Evolutionary conservation across 139 green algal species (phyloP), one percentile per base, ranked within the genome.

Genomic region (Trebouxia sp.): DNA sequence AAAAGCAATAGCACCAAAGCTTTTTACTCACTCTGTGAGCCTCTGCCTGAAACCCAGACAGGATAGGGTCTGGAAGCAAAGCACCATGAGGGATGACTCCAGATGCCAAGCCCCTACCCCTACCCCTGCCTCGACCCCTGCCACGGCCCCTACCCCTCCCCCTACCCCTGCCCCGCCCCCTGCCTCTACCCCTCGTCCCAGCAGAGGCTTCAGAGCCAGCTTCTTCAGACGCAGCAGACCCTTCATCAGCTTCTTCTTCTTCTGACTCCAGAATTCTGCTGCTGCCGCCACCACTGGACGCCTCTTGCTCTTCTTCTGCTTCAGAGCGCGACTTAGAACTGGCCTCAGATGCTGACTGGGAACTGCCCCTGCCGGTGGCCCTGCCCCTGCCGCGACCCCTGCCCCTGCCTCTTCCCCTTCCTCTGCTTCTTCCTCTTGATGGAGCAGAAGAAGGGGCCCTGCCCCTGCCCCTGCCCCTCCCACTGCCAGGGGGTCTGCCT

Each of bases 261-360:
- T 72, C 62, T 30, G 62, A 72, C 28, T 43, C 62, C 7, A n/a
- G 8, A 1, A 43, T 15, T 22, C 62, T 72, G 62, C 62, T 72
- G 32, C 35, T 45, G 32, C 35, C 43, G 14, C 43, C 35, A 30
- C 32, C 35, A 15, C 12, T n/a, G 35, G 62, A 72, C 6, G 35
- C 12, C 35, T 45, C 62, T 41, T 72, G 32, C 11, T 35, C 62
- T 72, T 72, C 62, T 41, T 72, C 62, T 15, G 32, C 62, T 72
- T 72, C 62, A 43, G 62, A 72, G 35, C 62, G 32, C 6, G 62
- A 72, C 62, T 72, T 72, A 35, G 62, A 72, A 45, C 62, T 72
- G 62, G 32, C 62, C 62, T 72, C 62, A 45, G 62, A 72, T 0
- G 43, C 32, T 30, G 62, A 72, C 0, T 39, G n/a, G 15, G 62